phyloP scores from a whole-genome alignment of 2,329 filamentous ascomycete genomes.

The Incumbomyces delicatus region DNA sequence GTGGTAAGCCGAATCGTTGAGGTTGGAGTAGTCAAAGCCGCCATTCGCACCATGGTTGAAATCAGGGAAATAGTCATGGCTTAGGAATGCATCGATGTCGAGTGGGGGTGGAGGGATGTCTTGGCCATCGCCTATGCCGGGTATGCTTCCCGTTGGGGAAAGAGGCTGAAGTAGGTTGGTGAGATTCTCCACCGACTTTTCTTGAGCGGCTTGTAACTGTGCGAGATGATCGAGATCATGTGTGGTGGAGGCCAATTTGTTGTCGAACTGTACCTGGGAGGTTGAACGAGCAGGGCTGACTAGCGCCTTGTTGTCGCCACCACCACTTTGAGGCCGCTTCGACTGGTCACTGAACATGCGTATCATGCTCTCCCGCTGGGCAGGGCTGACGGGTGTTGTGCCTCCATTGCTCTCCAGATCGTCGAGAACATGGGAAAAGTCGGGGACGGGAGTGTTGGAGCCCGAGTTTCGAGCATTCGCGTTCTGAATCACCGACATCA shows the following conservation, averaged over 20 bases:
- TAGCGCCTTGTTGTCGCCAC: constrained; percentile 27
- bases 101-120: constrained; percentile 37
- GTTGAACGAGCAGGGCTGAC: constrained; percentile 1
- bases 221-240: constrained; percentile 70
- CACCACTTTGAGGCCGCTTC: constrained; percentile 45
- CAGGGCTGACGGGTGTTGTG: constrained; percentile 32
- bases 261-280: constrained; percentile 23
- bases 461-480: constrained; percentile 35
- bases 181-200: constrained; percentile 64
- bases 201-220: constrained; percentile 69
- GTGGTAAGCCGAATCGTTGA: constrained; percentile 18
- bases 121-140: constrained; percentile 46
- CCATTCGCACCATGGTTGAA: constrained; percentile 19
- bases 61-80: constrained; percentile 43
- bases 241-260: constrained; percentile 53
- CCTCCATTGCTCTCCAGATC: constrained; percentile 35
- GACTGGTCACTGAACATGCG: constrained; percentile 47
- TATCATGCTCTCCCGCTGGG: constrained; percentile 39
- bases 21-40: constrained; percentile 17
- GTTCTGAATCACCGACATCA: constrained; percentile 40
- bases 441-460: constrained; percentile 28
- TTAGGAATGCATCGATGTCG: constrained; percentile 50
- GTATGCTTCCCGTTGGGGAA: constrained; percentile 68
- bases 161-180: constrained; percentile 66
- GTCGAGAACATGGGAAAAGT: constrained; percentile 37